phyloP scores from a whole-genome alignment of 129 eudicot species.

The Gnaphalium uliginosum region DNA sequence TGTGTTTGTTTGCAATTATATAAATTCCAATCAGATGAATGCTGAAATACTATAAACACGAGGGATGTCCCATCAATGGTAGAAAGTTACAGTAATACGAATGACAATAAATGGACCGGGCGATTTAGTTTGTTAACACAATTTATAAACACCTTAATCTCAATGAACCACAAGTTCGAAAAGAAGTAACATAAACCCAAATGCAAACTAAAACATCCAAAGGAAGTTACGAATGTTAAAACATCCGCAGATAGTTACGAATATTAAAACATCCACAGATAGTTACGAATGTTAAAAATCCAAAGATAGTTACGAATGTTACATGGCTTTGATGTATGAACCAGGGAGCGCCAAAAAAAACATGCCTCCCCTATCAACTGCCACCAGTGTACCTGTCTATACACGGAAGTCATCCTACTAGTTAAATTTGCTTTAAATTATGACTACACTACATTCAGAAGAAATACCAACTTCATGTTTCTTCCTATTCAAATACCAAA shows the following conservation, averaged over 20 bases:
- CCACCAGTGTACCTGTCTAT: conserved; percentile 30
- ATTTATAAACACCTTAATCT: neutral
- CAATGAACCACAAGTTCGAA: conserved; percentile 7
- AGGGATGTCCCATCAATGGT: too few relatives aligned
- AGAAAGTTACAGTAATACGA: too few relatives aligned
- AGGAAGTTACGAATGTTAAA: neutral
- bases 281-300: conserved; percentile 1
- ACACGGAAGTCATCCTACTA: conserved; percentile 26
- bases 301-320: conserved; percentile 11
- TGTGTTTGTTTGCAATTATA: too few relatives aligned
- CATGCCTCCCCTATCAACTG: conserved; percentile 37
- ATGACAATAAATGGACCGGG: neutral
- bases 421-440: conserved; percentile 16
- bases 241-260: neutral
- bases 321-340: conserved; percentile 22
- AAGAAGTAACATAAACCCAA: neutral
- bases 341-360: conserved; percentile 35
- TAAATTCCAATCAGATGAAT: too few relatives aligned
- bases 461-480: neutral
- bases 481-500: neutral
- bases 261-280: conserved; percentile 10
- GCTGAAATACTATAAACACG: too few relatives aligned
- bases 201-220: conserved; percentile 12
- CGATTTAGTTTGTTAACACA: neutral
- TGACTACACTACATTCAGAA: conserved; percentile 16